Evolutionary conservation across 2,329 filamentous ascomycete genomes (phyloP).

Genomic region (Plenodomus biglobosus): DNA sequence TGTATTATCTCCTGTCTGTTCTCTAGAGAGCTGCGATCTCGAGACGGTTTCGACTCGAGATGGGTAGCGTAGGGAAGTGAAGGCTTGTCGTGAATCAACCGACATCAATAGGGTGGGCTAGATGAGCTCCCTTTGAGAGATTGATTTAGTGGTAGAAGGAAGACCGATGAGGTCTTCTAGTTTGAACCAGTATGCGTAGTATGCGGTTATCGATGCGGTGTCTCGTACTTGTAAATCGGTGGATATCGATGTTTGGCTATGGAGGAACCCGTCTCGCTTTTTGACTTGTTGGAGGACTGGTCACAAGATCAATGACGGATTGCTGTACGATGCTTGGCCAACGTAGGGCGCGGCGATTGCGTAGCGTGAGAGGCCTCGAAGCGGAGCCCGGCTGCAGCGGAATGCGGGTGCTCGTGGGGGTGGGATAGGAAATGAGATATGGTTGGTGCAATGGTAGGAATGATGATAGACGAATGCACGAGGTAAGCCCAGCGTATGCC

Average conservation of each 20-base stretch:
- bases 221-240: constrained; percentile 21
- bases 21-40: constrained; percentile 59
- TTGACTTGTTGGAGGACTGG: constrained; percentile 25
- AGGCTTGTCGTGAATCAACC: constrained; percentile 59
- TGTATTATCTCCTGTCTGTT: constrained; percentile 57
- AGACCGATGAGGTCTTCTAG: constrained; percentile 23
- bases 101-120: constrained; percentile 55
- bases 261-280: constrained; percentile 23
- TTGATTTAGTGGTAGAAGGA: constrained; percentile 12
- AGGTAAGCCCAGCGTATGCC: constrained; percentile 2
- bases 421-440: constrained; percentile 10
- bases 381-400: constrained; percentile 28
- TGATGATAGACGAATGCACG: constrained; percentile 13
- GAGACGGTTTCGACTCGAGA: constrained; percentile 59
- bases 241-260: constrained; percentile 28
- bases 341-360: constrained; percentile 19
- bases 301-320: constrained; percentile 41
- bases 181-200: constrained; percentile 16
- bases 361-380: constrained; percentile 24
- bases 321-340: constrained; percentile 37
- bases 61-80: constrained; percentile 57
- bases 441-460: constrained; percentile 24
- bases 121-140: constrained; percentile 32
- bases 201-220: constrained; percentile 23
- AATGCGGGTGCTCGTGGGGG: constrained; percentile 32